A percentile compares a stretch with the other conserved stretches of the same genome.
phyloP scores from a whole-genome alignment of 352 stramenopile species.

The Blastocystis sp. region DNA sequence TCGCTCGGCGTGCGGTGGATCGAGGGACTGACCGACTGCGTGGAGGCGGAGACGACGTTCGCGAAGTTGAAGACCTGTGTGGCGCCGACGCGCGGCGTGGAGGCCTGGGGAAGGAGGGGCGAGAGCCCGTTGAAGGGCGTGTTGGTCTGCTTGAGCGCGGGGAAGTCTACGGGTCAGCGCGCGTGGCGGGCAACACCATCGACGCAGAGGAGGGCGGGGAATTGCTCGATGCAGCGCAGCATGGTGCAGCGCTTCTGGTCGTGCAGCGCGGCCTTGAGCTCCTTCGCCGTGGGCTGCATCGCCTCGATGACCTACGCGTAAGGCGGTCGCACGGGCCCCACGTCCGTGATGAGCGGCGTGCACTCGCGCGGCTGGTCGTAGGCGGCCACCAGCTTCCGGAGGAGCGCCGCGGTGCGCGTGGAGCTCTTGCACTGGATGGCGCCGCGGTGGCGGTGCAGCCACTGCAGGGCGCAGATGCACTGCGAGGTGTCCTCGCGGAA shows the following conservation, averaged over 20 bases:
- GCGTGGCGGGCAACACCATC: background rate
- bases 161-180: background rate
- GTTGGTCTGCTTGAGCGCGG: background rate
- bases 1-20: too few species aligned
- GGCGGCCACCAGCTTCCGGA: background rate
- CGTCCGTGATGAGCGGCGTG: background rate
- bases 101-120: too few species aligned
- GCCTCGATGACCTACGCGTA: background rate
- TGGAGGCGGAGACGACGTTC: too few species aligned
- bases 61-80: too few species aligned
- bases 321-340: background rate
- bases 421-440: background rate
- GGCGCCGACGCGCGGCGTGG: too few species aligned
- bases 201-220: background rate
- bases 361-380: background rate
- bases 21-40: too few species aligned
- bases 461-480: background rate
- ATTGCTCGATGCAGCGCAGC: background rate
- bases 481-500: background rate
- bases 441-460: background rate
- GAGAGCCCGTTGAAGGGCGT: background rate
- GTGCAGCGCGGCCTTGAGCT: background rate
- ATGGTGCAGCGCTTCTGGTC: background rate
- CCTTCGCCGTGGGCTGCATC: background rate
- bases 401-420: background rate